These are phyloP conservation scores for Chytriomyces confervae DNA, from an alignment of 192 early-diverging fungal genomes.

Conservation along the genomic window DNA sequence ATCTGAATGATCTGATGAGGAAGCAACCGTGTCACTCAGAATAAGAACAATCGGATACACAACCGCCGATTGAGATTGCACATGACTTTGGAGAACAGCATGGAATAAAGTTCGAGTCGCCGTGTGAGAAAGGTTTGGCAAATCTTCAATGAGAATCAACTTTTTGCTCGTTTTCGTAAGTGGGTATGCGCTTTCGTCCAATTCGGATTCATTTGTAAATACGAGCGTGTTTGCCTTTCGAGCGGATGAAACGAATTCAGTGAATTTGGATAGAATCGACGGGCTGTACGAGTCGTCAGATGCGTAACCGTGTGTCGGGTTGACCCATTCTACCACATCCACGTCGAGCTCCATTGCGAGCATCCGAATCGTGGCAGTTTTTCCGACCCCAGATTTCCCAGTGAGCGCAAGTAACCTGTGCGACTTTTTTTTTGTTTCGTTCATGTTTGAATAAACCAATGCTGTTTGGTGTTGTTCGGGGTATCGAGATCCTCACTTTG, in stretches of 20 bases:
- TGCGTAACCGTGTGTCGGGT: conserved; percentile 38
- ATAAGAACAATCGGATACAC: conserved; percentile 48
- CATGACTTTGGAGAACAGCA: conserved; percentile 37
- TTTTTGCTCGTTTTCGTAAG: conserved; percentile 17
- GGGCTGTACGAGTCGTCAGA: not conserved
- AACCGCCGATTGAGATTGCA: conserved; percentile 14
- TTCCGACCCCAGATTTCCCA: conserved; percentile 53
- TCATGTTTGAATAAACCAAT: no score
- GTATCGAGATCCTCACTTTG: not conserved
- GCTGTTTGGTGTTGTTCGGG: no score
- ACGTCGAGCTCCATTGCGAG: conserved; percentile 45
- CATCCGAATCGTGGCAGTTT: conserved; percentile 48
- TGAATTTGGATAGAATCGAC: conserved; percentile 27
- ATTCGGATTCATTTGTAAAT: conserved; percentile 4
- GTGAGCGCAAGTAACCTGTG: conserved; percentile 46
- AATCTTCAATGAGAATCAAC: conserved; percentile 54
- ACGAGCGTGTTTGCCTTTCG: conserved; percentile 29
- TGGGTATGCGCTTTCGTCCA: not conserved
- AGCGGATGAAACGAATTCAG: conserved; percentile 17
- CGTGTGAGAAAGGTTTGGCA: conserved; percentile 45
- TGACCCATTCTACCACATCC: conserved; percentile 54
- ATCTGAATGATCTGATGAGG: not conserved
- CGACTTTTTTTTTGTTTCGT: not conserved
- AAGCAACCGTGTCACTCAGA: conserved; percentile 36
- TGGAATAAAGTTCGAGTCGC: conserved; percentile 38